Percentiles rank a stretch among this genome's conserved stretches.
Conservation (phyloP, 768 basidiomycete genomes). For the Artomyces pyxidatus region DNA sequence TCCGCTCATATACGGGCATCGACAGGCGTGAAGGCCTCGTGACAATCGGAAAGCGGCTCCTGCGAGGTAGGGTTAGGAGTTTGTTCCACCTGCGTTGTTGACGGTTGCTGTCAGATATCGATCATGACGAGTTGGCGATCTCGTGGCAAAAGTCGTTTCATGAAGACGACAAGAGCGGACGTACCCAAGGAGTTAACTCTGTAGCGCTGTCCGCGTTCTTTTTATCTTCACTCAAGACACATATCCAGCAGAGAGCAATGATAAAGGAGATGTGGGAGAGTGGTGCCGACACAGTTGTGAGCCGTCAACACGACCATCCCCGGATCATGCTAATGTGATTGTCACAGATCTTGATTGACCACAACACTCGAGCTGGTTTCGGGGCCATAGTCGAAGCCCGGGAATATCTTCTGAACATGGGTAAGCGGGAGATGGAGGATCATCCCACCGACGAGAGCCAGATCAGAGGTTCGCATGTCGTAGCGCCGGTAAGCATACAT, state of each 20-base stretch:
- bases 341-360: constrained; percentile 75
- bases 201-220: constrained; percentile 83
- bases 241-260: constrained; percentile 52
- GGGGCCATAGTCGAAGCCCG: constrained; percentile 71
- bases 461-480: constrained; percentile 63
- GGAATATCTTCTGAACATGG: constrained; percentile 58
- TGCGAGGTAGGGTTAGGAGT: constrained; percentile 36
- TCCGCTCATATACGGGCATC: constrained; percentile 64
- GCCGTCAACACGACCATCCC: constrained; percentile 5
- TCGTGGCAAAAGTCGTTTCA: constrained; percentile 54
- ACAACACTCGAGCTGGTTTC: constrained; percentile 70
- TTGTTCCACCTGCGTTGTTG: constrained; percentile 1
- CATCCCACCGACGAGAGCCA: constrained; percentile 28
- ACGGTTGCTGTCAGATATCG: constrained; percentile 35
- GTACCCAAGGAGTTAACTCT: constrained; percentile 37
- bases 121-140: constrained; percentile 35
- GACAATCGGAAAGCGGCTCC: constrained; percentile 55
- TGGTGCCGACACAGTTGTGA: constrained; percentile 76
- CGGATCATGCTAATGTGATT: background rate
- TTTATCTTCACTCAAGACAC: constrained; percentile 62
- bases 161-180: constrained; percentile 34
- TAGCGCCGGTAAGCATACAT: constrained; percentile 74
- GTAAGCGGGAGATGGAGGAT: constrained; percentile 49
- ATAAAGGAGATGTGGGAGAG: constrained; percentile 89
- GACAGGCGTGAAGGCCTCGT: constrained; percentile 71